Percentiles rank a stretch among this genome's conserved stretches.
phyloP scores from a whole-genome alignment of 768 basidiomycete species.

The Mycena amicta region DNA sequence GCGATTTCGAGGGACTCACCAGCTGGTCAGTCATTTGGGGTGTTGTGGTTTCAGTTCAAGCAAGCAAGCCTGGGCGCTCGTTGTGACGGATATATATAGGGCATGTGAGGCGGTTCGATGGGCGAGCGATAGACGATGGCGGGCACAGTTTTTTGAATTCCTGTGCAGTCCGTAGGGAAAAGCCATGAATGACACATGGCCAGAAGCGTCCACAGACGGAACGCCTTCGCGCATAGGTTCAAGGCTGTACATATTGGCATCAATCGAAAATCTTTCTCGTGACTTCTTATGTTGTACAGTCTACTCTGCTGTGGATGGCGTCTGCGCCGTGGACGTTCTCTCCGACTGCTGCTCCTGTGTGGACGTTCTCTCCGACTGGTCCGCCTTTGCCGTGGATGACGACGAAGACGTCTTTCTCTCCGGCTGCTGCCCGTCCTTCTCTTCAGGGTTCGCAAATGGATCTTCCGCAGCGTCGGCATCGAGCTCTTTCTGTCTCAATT shows the following conservation, averaged over 20 bases:
- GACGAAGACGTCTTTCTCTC: background rate
- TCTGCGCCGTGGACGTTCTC: background rate
- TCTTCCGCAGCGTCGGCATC: conserved; percentile 26
- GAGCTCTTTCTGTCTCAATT: conserved; percentile 32
- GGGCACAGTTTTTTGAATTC: background rate
- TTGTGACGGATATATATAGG: background rate
- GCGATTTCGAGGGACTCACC: conserved; percentile 3
- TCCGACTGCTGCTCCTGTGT: background rate
- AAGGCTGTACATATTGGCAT: conserved; percentile 2
- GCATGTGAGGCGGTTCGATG: background rate
- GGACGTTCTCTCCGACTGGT: background rate
- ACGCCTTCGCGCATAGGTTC: background rate
- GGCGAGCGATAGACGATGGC: background rate
- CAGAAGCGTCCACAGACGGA: background rate
- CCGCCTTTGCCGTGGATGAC: background rate
- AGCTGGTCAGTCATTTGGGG: conserved; percentile 21
- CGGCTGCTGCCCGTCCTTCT: conserved; percentile 2
- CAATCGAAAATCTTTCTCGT: background rate
- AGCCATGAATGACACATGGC: background rate
- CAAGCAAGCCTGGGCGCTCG: conserved; percentile 1
- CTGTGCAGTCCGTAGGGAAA: background rate
- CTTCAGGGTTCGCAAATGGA: conserved; percentile 24
- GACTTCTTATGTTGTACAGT: too few species aligned
- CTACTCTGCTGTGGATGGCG: background rate
- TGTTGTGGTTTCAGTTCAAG: conserved; percentile 2